Base-by-base conservation (phyloP, 768 basidiomycete species). In the Suillus placidus region DNA sequence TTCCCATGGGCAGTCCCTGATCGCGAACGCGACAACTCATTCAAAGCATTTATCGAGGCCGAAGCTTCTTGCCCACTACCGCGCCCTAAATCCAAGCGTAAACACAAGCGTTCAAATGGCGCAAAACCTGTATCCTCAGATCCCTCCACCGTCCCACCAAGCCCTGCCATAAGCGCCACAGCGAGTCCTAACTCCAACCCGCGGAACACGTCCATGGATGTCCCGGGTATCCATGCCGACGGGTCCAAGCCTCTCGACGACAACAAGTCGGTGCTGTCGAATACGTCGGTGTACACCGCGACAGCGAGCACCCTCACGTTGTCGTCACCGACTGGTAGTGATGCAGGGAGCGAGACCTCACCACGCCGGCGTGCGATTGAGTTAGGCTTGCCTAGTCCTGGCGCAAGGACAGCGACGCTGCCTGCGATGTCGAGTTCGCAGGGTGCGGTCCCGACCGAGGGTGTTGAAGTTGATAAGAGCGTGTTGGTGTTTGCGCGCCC, bases 1-100 rank as follows among this genome's bases (percentile, higher is more conserved):
- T 99, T 99, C 83, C 97, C 97, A 6, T 99, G 97, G 97, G 99
- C 95, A 78, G 92, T 99, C 64, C 97, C 97, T 13, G 97, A 99
- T 75, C 83, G 89, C 72, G 97, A 97, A 85, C 88, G 88, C 20
- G 97, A 99, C 76, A 86, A 92, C 64, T 92, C 89, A 73, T 99
- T 94, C 83, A 87, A 89, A 66, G 89, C 94, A 9, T 99, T 97
- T 73, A 90, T 98, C 69, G 85, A 91, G 70, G 92, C 95, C 40
- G 96, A 99, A 76, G 95, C 96, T 32, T 95, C 97, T 76, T 85
- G 81, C 69, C 77, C 76, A n/a, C 76, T 79, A 64, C 77, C 80
- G 14, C 71, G 73, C 2, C 76, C 68, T 7, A 68, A 67, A 35
- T 37, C 23, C 32, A 58, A 51, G 30, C 38, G 26, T 7, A 64